Percentiles rank a stretch among this genome's conserved stretches.
Conservation (phyloP, 805 yeast species). For the Monosporozyma aquatica region DNA sequence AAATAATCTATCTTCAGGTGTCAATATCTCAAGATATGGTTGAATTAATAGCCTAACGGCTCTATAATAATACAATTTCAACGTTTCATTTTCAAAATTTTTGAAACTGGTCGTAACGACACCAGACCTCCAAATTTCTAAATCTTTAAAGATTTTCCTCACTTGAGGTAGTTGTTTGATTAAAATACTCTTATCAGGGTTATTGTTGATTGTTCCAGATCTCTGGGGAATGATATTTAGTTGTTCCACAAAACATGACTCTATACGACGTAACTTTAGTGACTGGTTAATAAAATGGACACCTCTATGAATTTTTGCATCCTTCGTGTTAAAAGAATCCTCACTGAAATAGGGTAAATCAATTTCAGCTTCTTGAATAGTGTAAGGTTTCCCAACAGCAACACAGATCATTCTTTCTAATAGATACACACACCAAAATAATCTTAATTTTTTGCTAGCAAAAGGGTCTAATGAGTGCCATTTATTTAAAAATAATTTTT, state of each 20-base stretch:
- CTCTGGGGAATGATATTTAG: constrained; percentile 34
- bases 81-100: constrained; percentile 50
- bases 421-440: constrained; percentile 59
- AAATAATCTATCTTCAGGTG: constrained; percentile 52
- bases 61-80: constrained; percentile 49
- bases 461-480: constrained; percentile 20
- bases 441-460: constrained; percentile 38
- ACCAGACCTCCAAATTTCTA: constrained; percentile 45
- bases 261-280: constrained; percentile 48
- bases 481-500: constrained; percentile 21
- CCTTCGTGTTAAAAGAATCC: constrained; percentile 27
- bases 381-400: constrained; percentile 51
- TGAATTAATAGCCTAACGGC: constrained; percentile 53
- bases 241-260: constrained; percentile 48
- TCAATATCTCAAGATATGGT: constrained; percentile 53
- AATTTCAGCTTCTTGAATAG: constrained; percentile 42
- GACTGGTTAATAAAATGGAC: constrained; percentile 48
- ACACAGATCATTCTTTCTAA: constrained; percentile 53
- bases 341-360: constrained; percentile 44
- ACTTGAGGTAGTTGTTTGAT: constrained; percentile 43
- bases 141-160: constrained; percentile 42
- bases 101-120: constrained; percentile 34
- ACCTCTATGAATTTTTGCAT: constrained; percentile 25
- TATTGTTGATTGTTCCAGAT: background rate
- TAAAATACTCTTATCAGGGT: constrained; percentile 10